Percentiles rank a stretch among this genome's conserved stretches.
Conservation (phyloP, 108 stramenopile species). For the Nitzschia sp. region DNA sequence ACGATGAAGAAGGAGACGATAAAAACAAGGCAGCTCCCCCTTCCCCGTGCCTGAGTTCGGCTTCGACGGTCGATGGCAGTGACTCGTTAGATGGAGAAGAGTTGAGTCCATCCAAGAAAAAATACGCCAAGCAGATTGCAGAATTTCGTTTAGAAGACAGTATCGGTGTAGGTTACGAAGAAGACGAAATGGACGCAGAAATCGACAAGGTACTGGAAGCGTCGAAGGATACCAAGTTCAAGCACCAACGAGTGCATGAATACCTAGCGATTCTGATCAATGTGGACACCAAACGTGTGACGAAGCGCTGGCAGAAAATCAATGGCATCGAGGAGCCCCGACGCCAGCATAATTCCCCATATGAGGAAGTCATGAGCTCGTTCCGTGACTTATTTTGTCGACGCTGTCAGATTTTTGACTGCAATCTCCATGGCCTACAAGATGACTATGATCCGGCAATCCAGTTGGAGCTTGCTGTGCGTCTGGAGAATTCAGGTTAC, state of each 20-base stretch:
- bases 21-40: neutral
- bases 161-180: slow-evolving; percentile 1
- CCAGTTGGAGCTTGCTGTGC: slow-evolving; percentile 43
- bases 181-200: neutral
- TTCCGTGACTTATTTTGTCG: slow-evolving; percentile 67
- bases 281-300: neutral
- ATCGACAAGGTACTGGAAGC: neutral
- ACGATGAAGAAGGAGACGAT: neutral
- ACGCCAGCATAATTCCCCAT: slow-evolving; percentile 10
- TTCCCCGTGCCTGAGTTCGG: neutral
- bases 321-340: neutral
- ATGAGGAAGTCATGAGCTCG: slow-evolving; percentile 47
- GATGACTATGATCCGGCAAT: slow-evolving; percentile 28
- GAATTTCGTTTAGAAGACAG: neutral
- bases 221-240: neutral
- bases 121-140: slow-evolving; percentile 6
- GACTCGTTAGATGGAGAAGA: neutral
- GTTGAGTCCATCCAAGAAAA: neutral
- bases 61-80: too few species aligned
- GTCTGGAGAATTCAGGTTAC: slow-evolving; percentile 45
- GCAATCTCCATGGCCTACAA: slow-evolving; percentile 53
- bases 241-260: neutral
- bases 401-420: slow-evolving; percentile 71
- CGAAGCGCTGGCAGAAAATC: neutral
- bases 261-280: neutral